phyloP scores from a whole-genome alignment of 192 early-diverging fungal genomes.

The Haplosporangium gracile region DNA sequence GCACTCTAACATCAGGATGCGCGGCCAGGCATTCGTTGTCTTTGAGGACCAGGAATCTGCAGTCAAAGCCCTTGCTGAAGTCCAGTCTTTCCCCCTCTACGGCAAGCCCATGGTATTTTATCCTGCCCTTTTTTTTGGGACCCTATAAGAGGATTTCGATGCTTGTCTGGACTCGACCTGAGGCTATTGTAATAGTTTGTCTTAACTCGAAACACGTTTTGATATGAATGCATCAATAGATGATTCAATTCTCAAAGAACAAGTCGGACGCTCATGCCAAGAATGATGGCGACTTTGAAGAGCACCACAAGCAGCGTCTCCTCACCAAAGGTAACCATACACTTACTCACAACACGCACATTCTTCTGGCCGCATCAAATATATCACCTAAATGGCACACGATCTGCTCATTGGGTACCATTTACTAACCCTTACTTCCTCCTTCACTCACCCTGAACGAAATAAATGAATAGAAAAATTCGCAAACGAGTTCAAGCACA shows the following conservation, averaged over 20 bases:
- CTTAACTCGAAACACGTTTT: neutral
- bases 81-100: conserved; percentile 88
- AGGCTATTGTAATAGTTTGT: neutral
- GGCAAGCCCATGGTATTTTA: conserved; percentile 82
- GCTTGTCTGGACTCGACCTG: neutral
- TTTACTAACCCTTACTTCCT: neutral
- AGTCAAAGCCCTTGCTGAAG: conserved; percentile 80
- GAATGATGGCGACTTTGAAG: conserved; percentile 74
- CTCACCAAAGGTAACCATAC: conserved; percentile 73
- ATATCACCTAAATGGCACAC: neutral
- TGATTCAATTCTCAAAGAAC: conserved; percentile 68
- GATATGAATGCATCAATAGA: conserved; percentile 29
- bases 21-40: conserved; percentile 95
- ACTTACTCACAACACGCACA: neutral
- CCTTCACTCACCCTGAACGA: neutral
- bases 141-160: neutral
- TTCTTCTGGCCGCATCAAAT: neutral
- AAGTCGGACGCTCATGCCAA: conserved; percentile 75
- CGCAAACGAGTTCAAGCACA: conserved; percentile 48
- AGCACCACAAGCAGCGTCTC: conserved; percentile 70
- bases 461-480: conserved; percentile 25
- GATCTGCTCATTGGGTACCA: no score
- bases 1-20: conserved; percentile 83
- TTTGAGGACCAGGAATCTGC: conserved; percentile 83
- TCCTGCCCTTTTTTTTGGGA: no score